These are phyloP conservation scores for Aspergillus asperescens DNA, from an alignment of 495 filamentous ascomycete species.

Conservation along the genomic window DNA sequence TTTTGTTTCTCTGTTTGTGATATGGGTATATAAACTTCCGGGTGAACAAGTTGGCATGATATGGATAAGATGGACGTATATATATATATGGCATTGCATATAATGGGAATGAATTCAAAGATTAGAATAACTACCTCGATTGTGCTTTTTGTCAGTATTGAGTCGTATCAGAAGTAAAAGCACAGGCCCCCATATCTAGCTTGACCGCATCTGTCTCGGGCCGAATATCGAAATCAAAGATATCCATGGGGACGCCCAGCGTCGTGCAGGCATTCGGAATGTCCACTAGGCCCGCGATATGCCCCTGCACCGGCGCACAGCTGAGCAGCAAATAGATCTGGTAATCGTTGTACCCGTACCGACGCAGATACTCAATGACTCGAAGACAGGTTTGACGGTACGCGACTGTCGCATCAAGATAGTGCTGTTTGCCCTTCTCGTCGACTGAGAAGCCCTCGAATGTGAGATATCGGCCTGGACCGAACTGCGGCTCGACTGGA, in stretches of 20 bases:
- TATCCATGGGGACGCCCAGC: slow-evolving; percentile 86
- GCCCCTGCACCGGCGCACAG: slow-evolving; percentile 86
- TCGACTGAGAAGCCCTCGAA: slow-evolving; percentile 97
- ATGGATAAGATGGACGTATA: background rate
- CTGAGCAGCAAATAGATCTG: slow-evolving; percentile 87
- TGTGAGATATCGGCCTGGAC: slow-evolving; percentile 77
- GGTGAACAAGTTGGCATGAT: slow-evolving; percentile 6
- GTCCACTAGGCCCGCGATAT: slow-evolving; percentile 91
- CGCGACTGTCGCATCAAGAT: slow-evolving; percentile 86
- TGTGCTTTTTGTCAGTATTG: too few species aligned
- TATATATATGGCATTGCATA: background rate
- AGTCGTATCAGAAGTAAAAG: slow-evolving; percentile 50
- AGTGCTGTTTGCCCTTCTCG: slow-evolving; percentile 86
- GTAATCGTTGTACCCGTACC: slow-evolving; percentile 74
- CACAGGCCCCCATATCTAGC: slow-evolving; percentile 72
- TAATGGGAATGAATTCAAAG: background rate
- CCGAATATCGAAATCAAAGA: slow-evolving; percentile 91
- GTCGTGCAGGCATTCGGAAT: slow-evolving; percentile 86
- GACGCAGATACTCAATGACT: slow-evolving; percentile 78
- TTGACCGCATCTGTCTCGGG: slow-evolving; percentile 58
- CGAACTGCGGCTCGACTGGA: slow-evolving; percentile 87
- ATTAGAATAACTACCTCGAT: background rate
- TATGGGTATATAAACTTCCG: slow-evolving; percentile 3
- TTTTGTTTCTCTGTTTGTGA: slow-evolving; percentile 8
- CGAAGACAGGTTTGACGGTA: slow-evolving; percentile 83